These are phyloP conservation scores for Teratosphaeria pseudoeucalypti DNA, from an alignment of 2,329 filamentous ascomycete genomes.

Conservation along the genomic window DNA sequence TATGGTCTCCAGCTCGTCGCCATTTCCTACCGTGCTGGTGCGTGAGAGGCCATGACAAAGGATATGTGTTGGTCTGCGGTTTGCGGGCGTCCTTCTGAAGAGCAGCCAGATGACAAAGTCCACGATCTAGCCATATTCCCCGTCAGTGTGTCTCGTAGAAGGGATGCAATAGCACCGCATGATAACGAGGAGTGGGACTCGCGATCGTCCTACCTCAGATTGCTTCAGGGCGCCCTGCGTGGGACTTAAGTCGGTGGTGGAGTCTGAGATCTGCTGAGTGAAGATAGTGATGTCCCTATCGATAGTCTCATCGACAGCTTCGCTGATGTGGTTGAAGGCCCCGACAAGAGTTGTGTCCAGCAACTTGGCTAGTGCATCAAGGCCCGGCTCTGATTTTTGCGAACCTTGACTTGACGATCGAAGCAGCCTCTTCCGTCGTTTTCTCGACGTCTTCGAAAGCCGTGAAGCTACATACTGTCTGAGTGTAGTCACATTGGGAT, in stretches of 20 bases:
- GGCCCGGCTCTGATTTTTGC: not conserved
- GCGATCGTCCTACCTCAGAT: conserved; percentile 30
- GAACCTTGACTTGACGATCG: not conserved
- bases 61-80: conserved; percentile 56
- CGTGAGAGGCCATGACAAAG: conserved; percentile 75
- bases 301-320: conserved; percentile 38
- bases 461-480: conserved; percentile 7
- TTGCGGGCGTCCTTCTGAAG: conserved; percentile 48
- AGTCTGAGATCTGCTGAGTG: conserved; percentile 33
- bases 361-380: conserved; percentile 40
- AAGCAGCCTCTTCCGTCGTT: conserved; percentile 7
- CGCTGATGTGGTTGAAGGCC: conserved; percentile 32
- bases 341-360: conserved; percentile 66
- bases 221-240: conserved; percentile 26
- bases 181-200: not conserved
- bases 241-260: conserved; percentile 8
- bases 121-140: conserved; percentile 29
- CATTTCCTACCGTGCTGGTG: conserved; percentile 23
- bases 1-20: conserved; percentile 24
- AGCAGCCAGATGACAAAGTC: conserved; percentile 58
- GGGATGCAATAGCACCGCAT: not conserved
- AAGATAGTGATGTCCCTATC: conserved; percentile 34
- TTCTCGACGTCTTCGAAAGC: conserved; percentile 5
- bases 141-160: not conserved
- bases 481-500: conserved; percentile 9